Evolutionary conservation across 345 rosid species (phyloP), one percentile per base, ranked within the genome.

Genomic region (Stellera chamaejasme): DNA sequence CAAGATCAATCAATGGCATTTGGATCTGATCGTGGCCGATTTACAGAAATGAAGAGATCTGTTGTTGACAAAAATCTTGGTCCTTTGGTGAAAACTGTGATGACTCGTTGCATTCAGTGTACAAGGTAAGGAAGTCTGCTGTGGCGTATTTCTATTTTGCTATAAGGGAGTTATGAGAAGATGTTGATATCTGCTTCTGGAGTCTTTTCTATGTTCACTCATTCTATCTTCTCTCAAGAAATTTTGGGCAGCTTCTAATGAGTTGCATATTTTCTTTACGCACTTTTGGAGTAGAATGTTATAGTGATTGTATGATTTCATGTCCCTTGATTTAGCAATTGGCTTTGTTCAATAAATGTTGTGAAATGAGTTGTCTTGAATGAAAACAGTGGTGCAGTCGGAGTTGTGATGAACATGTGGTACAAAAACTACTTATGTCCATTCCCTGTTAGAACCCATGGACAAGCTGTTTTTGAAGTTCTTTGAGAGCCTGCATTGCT

Each of bases 1-100:
- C 99, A 93, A 66, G 99, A 93, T 74, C 99, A 94, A 72, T 90
- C 96, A 49, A 94, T 94, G 99, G 99, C 99, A 54, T 94, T 94
- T 69, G 99, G 99, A 46, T 85, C 99, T 51, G 97, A 94, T 55
- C 91, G 97, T 49, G 97, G 97, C 52, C 82, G 99, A 61, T 93
- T 93, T 72, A 87, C 96, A 52, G 99, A 93, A 65, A 72, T 87
- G 81, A 93, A 93, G 74, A 83, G 96, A 72, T 90, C 99, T 13
- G 99, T 93, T 11, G 99, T 93, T 19, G 99, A 93, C 66, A 93
- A 93, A 77, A 93, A 93, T 58, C 96, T 93, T 39, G 99, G 97
- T 54, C 99, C 99, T 54, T 73, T 93, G 71, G 99, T 93, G 50
- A 93, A 93, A 87, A 93, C 99, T 49, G 99, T 93, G 53, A 90